phyloP scores from a whole-genome alignment of 2,329 filamentous ascomycete species.

The Simplicillium sp. region DNA sequence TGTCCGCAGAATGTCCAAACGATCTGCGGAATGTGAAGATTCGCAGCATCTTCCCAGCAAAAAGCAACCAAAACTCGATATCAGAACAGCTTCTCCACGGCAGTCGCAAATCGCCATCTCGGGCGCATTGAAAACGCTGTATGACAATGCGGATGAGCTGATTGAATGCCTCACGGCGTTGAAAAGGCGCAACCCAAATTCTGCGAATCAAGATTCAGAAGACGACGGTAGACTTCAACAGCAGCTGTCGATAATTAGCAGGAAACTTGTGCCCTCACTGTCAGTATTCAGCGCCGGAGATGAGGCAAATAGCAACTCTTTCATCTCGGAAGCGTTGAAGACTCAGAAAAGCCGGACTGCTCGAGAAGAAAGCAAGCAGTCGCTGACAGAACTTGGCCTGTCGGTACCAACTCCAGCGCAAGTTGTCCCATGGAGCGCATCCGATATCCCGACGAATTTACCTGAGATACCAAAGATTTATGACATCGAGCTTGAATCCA shows the following conservation, averaged over 20 bases:
- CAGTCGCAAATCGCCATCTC: neutral
- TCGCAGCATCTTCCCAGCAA: neutral
- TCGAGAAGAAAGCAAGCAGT: too few relatives aligned
- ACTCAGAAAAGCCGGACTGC: too few relatives aligned
- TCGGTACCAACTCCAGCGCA: too few relatives aligned
- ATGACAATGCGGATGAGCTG: constrained; percentile 25
- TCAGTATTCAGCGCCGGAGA: neutral
- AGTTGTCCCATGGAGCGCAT: constrained; percentile 38
- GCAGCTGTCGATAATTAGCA: neutral
- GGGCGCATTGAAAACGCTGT: constrained; percentile 15
- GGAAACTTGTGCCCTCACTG: neutral
- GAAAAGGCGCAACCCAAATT: constrained; percentile 10
- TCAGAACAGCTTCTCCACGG: neutral
- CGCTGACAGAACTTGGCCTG: neutral
- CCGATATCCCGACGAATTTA: constrained; percentile 35
- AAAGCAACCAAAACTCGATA: neutral
- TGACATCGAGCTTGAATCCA: constrained; percentile 48
- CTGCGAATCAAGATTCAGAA: neutral
- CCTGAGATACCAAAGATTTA: constrained; percentile 54
- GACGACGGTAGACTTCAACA: neutral
- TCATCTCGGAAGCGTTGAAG: too few relatives aligned
- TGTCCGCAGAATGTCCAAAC: too few relatives aligned
- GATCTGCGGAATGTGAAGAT: too few relatives aligned
- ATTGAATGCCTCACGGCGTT: constrained; percentile 26
- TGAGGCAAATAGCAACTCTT: too few relatives aligned